Percentiles rank a stretch among this genome's conserved stretches.
Evolutionary conservation across 257 asterid genomes (phyloP).

Genomic region (Cruciata laevipes): DNA sequence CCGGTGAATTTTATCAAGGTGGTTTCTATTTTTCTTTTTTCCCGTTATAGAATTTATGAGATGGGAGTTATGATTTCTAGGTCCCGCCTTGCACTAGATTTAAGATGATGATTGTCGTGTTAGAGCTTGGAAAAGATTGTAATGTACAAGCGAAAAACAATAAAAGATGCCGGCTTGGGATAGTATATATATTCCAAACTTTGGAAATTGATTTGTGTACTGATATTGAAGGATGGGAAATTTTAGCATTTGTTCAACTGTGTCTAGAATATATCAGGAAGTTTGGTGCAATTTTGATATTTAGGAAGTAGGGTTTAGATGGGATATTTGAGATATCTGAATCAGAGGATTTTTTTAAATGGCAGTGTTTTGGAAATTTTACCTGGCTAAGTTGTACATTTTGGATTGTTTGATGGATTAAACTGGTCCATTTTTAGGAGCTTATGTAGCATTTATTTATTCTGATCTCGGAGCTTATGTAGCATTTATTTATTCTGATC

Average conservation of each 20-base stretch:
- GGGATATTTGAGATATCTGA: background rate
- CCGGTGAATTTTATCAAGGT: constrained; percentile 66
- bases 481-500: background rate
- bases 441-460: too few species aligned
- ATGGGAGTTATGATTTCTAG: background rate
- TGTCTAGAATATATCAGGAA: background rate
- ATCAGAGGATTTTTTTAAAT: background rate
- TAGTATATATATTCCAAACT: background rate
- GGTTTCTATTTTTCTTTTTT: background rate
- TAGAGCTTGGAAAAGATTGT: background rate
- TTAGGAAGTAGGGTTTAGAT: background rate
- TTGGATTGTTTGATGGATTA: background rate
- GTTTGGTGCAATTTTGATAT: background rate
- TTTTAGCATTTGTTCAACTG: background rate
- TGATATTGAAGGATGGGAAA: background rate
- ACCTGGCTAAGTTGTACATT: background rate
- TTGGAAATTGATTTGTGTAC: background rate
- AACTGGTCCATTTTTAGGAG: background rate
- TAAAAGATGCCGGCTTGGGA: background rate
- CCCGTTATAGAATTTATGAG: background rate
- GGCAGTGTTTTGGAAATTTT: background rate
- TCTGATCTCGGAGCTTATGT: too few species aligned
- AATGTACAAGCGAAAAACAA: background rate
- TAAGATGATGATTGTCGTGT: background rate
- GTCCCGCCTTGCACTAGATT: background rate